These are phyloP conservation scores for Aspergillus flavus DNA, from an alignment of 2,329 filamentous ascomycete genomes.

Conservation along the genomic window DNA sequence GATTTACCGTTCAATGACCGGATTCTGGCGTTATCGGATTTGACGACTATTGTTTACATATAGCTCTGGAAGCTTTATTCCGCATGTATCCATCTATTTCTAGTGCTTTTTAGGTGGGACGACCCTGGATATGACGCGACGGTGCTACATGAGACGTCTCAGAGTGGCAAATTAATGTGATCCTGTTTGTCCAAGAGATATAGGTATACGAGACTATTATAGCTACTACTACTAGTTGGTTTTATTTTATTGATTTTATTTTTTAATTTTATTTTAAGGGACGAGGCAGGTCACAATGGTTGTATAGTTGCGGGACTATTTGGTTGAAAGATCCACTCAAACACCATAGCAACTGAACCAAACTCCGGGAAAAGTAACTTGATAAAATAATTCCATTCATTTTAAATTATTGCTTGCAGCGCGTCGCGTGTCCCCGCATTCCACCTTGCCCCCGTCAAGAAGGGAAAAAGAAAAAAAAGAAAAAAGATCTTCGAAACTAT, in stretches of 20 bases:
- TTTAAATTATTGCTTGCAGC: slow-evolving; percentile 9
- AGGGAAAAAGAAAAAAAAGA: slow-evolving; percentile 7
- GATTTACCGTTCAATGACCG: not conserved
- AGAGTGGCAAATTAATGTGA: not conserved
- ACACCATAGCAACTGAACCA: slow-evolving; percentile 13
- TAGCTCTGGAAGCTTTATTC: slow-evolving; percentile 15
- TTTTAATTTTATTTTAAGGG: not conserved
- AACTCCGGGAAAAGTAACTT: not conserved
- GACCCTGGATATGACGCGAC: not conserved
- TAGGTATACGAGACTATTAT: not conserved
- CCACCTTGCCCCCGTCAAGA: slow-evolving; percentile 15
- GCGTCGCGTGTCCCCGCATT: slow-evolving; percentile 29
- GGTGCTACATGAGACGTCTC: slow-evolving; percentile 3
- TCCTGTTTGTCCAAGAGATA: too few relatives aligned
- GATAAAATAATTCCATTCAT: not conserved
- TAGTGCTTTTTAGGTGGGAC: not conserved
- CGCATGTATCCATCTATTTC: not conserved
- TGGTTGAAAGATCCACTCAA: not conserved
- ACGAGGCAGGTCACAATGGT: not conserved
- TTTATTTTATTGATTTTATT: too few relatives aligned
- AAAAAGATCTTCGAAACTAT: not conserved
- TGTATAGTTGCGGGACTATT: slow-evolving; percentile 1
- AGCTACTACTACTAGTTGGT: not conserved
- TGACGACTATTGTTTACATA: slow-evolving; percentile 3
- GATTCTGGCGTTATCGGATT: slow-evolving; percentile 15